Evolutionary conservation across 805 yeast species (phyloP).

Genomic region (Metschnikowia dekortorum): DNA sequence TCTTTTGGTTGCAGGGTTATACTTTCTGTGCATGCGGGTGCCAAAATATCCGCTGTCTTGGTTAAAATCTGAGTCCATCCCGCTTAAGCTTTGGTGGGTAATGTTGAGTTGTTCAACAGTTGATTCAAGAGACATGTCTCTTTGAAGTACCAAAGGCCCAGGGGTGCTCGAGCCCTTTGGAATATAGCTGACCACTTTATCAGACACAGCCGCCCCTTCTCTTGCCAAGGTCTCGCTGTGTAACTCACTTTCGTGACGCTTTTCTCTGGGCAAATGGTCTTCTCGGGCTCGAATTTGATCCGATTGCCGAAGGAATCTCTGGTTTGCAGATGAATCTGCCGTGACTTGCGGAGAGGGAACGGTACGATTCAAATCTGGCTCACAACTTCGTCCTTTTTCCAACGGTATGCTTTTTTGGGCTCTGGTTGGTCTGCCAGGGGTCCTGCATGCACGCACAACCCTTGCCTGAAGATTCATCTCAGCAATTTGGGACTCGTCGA

Average conservation of each 20-base stretch:
- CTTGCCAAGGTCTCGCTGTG: neutral
- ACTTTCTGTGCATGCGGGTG: too few species aligned
- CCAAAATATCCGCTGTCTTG: too few species aligned
- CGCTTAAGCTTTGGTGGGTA: too few species aligned
- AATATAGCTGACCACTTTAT: too few species aligned
- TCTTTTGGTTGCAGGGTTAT: too few species aligned
- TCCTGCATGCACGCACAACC: conserved; percentile 1
- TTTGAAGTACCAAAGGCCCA: too few species aligned
- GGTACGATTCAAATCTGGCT: neutral
- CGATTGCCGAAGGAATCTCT: neutral
- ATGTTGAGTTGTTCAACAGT: too few species aligned
- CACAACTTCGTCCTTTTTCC: neutral
- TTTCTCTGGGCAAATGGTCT: conserved; percentile 1
- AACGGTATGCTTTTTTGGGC: neutral
- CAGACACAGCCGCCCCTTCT: too few species aligned
- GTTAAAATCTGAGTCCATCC: too few species aligned
- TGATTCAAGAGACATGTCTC: too few species aligned
- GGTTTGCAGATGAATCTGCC: neutral
- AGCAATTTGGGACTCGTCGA: neutral
- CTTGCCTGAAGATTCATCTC: neutral
- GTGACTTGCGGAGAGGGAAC: neutral
- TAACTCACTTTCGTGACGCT: neutral
- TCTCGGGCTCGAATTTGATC: neutral
- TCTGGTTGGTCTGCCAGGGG: neutral
- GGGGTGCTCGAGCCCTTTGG: too few species aligned